Percentiles rank a stretch among this genome's conserved stretches.
These are phyloP conservation scores for Cystobasidium ongulense DNA, from an alignment of 768 basidiomycete species.

Conservation along the genomic window DNA sequence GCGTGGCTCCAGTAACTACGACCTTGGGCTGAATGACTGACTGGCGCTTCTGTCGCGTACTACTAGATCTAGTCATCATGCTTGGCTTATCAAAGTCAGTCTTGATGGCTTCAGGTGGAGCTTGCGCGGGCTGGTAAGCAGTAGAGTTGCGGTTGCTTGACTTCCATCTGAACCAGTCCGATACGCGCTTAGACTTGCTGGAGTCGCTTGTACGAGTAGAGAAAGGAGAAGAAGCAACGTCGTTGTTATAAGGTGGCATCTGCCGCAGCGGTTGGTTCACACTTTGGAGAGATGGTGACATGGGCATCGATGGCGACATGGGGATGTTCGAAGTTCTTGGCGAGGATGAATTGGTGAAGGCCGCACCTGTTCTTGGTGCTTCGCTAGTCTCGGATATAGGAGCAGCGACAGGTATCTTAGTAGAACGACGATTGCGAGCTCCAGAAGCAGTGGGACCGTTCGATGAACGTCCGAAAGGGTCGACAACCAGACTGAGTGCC, in stretches of 20 bases:
- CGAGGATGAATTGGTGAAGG: not conserved
- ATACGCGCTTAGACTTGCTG: conserved; percentile 78
- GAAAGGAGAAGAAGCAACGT: not conserved
- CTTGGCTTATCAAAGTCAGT: conserved; percentile 35
- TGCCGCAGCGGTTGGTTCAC: conserved; percentile 15
- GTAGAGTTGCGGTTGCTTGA: conserved; percentile 41
- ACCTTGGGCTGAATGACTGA: conserved; percentile 23
- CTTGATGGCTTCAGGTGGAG: conserved; percentile 33
- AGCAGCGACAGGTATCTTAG: not conserved
- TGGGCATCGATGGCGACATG: conserved; percentile 15
- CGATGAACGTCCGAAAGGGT: conserved; percentile 56
- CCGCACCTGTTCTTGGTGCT: not conserved
- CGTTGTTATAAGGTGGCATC: not conserved
- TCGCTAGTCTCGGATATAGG: not conserved
- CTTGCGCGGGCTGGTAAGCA: not conserved
- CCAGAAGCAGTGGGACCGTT: conserved; percentile 1
- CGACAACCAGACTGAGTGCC: conserved; percentile 79
- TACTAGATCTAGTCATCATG: conserved; percentile 28
- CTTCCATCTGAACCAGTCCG: conserved; percentile 83
- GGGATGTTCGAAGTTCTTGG: not conserved
- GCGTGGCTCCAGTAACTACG: conserved; percentile 19
- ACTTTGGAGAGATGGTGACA: conserved; percentile 14
- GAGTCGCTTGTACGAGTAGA: conserved; percentile 1
- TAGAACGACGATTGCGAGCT: conserved; percentile 22
- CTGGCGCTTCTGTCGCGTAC: not conserved